Conservation (phyloP, 2,329 filamentous ascomycete genomes). For the Penicillium sp. region DNA sequence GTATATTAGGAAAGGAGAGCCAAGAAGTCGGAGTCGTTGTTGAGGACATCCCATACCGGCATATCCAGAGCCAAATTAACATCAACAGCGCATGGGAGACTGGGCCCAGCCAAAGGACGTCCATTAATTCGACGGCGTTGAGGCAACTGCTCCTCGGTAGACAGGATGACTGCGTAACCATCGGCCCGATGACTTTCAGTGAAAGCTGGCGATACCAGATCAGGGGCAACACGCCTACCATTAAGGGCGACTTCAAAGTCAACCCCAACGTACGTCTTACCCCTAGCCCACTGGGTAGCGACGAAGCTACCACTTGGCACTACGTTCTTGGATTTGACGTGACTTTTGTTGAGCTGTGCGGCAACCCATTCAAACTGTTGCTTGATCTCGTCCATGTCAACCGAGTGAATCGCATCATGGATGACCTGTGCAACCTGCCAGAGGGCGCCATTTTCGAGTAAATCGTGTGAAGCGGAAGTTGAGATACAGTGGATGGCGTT, state of each 20-base stretch:
- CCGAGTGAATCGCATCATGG: not conserved
- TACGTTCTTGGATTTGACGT: not conserved
- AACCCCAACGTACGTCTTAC: not conserved
- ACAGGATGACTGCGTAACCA: not conserved
- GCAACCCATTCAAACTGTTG: constrained; percentile 1
- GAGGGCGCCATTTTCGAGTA: not conserved
- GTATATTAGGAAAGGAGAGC: not conserved
- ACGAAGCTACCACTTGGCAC: not conserved
- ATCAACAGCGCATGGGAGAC: not conserved
- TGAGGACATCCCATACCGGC: not conserved
- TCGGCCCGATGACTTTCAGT: not conserved
- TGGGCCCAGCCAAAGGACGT: not conserved
- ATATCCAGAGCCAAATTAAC: not conserved
- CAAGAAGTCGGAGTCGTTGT: not conserved
- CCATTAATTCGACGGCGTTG: not conserved
- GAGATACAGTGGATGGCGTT: not conserved
- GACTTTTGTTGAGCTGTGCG: not conserved
- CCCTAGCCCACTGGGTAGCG: not conserved
- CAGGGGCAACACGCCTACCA: not conserved
- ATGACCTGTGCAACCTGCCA: not conserved
- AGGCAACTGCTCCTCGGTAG: not conserved
- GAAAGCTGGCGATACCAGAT: not conserved
- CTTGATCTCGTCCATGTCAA: not conserved
- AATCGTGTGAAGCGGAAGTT: not conserved
- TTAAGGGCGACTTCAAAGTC: not conserved